Evolutionary conservation across 2,329 filamentous ascomycete genomes (phyloP), one percentile per base, ranked within the genome.

Genomic region (Talaromyces amestolkiae): DNA sequence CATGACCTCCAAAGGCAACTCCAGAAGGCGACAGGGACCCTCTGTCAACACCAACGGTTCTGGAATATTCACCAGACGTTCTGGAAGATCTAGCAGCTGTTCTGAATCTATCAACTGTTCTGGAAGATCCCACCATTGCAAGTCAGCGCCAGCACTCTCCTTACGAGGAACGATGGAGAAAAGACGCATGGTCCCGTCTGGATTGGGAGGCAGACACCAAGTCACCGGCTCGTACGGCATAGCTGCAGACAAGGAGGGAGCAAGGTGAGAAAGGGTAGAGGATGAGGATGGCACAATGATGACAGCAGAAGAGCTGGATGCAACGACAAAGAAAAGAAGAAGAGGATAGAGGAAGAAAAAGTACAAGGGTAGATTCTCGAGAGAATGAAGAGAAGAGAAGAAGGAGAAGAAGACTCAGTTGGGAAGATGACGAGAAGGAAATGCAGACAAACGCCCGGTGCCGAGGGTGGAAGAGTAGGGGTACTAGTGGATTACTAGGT

Each of bases 1-100:
- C 39, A 63, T 31, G 61, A 63, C 31, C 39, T 63, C 61, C n/a
- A 58, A 39, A 35, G 61, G 61, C 8, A 63, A 27, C 24, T 22
- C 27, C 39, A 63, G 24, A 10, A 63, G 49, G 15, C n/a, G 39
- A 24, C 47, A 56, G 24, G 53, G 53, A n/a, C 1, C 49, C 8
- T 33, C 8, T 31, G 31, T 19, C 35, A 13, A 37, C 6, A 51
- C 22, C 27, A n/a, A 51, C 22, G 27, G 24, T n/a, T 54, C 27
- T 31, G 24, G 27, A 22, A 22, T 22, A 11, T 27, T 6, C 27
- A 27, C 6, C 27, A 27, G 6, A 4, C 3, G 27, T 27, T 27
- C 27, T 27, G 3, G 27, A 27, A 27, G 27, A 27, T 27, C 43
- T 7, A 47, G 27, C 47, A 17, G 27, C 22, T 51, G 24, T n/a